phyloP scores from a whole-genome alignment of 2,329 filamentous ascomycete species.

The Stemphylium lycopersici region DNA sequence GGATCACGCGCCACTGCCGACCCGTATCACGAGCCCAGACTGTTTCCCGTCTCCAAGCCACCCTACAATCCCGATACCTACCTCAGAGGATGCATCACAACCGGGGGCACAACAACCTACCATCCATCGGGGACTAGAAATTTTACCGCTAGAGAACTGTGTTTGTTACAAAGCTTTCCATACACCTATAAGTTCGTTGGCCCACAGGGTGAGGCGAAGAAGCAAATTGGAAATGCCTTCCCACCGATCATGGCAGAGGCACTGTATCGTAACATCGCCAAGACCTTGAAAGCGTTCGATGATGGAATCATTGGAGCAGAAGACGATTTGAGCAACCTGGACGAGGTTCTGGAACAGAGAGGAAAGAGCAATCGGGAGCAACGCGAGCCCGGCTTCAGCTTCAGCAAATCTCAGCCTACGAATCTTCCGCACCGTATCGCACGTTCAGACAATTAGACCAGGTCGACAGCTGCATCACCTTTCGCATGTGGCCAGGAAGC shows the following conservation, averaged over 20 bases:
- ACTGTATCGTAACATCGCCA: conserved; percentile 3
- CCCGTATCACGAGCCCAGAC: conserved; percentile 25
- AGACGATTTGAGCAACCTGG: conserved; percentile 29
- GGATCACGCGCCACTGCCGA: conserved; percentile 5
- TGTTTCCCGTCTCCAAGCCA: neutral
- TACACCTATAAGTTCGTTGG: conserved; percentile 15
- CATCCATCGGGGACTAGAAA: conserved; percentile 23
- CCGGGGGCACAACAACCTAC: conserved; percentile 18
- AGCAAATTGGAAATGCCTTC: conserved; percentile 33
- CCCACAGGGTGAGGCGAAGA: conserved; percentile 6
- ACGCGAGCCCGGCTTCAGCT: neutral
- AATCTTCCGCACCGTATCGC: neutral
- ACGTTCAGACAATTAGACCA: too few relatives aligned
- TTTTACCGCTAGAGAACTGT: conserved; percentile 27
- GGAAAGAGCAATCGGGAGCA: neutral
- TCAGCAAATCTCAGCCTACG: neutral
- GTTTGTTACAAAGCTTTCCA: conserved; percentile 28
- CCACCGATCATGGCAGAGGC: conserved; percentile 23
- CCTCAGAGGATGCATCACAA: conserved; percentile 20
- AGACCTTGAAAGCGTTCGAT: conserved; percentile 35
- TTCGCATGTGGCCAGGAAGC: too few relatives aligned
- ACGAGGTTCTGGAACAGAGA: neutral
- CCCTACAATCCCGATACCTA: neutral
- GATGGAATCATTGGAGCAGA: conserved; percentile 31
- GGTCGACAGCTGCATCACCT: too few relatives aligned